A percentile compares a stretch with the other conserved stretches of the same genome.
Conservation (phyloP, 1,284 basidiomycete species). For the Rhodotorula sp. region DNA sequence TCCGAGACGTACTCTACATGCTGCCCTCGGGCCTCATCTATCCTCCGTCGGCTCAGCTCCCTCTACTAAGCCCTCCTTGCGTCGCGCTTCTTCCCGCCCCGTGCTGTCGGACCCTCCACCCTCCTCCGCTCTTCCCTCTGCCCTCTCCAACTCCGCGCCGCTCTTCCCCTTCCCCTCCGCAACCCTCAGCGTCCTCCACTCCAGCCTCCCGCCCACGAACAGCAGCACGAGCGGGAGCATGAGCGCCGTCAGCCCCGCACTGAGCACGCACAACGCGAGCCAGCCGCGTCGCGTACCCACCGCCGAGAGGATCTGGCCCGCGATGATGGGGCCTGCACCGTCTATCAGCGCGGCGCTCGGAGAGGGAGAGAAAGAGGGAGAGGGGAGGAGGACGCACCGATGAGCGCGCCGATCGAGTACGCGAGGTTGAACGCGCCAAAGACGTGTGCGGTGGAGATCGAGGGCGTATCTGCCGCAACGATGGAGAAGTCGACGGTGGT, state of each 20-base stretch:
- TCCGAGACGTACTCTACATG: no score
- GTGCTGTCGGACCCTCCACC: no score
- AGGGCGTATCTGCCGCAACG: constrained; percentile 10
- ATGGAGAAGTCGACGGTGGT: constrained; percentile 37
- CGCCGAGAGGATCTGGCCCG: constrained; percentile 39
- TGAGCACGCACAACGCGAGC: constrained; percentile 14
- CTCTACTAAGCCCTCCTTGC: no score
- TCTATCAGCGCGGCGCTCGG: no score
- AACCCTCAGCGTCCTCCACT: not conserved
- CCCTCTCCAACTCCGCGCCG: not conserved
- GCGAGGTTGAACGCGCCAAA: constrained; percentile 42
- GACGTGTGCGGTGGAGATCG: constrained; percentile 20
- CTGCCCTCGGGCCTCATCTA: no score
- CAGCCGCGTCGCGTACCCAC: constrained; percentile 22
- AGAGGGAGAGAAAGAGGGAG: no score
- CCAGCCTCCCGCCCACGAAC: constrained; percentile 24
- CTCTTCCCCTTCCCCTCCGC: no score
- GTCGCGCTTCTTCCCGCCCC: no score
- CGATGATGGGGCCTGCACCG: constrained; percentile 37
- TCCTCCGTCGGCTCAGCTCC: no score
- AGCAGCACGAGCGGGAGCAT: constrained; percentile 3
- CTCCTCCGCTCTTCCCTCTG: not conserved
- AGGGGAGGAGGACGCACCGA: constrained; percentile 12
- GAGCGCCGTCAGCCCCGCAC: constrained; percentile 9
- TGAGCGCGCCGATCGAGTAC: constrained; percentile 42